phyloP scores from a whole-genome alignment of 192 early-diverging fungal species.

The Geranomyces michiganensis region DNA sequence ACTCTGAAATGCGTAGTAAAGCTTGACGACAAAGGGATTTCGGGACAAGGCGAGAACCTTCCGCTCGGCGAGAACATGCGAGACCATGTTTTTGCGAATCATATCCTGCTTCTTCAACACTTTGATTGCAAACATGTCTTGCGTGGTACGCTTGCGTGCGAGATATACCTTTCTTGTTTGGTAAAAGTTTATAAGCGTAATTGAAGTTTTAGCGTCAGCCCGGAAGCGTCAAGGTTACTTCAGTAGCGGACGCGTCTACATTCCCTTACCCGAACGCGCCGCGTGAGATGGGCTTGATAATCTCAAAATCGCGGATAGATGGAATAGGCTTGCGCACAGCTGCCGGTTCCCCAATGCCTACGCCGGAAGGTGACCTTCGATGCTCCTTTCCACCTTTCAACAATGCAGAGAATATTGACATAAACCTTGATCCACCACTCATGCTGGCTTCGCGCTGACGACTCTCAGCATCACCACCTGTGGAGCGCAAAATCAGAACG shows the following conservation, averaged over 20 bases:
- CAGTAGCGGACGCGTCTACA: no score
- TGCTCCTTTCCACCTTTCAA: constrained; percentile 54
- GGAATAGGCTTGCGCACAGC: constrained; percentile 64
- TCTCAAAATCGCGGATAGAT: constrained; percentile 89
- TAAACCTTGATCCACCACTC: constrained; percentile 52
- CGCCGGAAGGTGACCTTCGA: constrained; percentile 22
- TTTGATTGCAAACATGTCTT: constrained; percentile 91
- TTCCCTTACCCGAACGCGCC: constrained; percentile 79
- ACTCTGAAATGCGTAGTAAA: constrained; percentile 93
- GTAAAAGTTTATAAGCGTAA: constrained; percentile 8
- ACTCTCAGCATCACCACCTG: constrained; percentile 3
- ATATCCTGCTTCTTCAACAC: constrained; percentile 91
- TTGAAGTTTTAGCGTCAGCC: not conserved
- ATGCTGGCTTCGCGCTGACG: constrained; percentile 11
- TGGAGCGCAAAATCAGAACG: not conserved
- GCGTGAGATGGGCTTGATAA: constrained; percentile 92
- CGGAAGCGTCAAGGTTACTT: not conserved
- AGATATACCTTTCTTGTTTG: constrained; percentile 76
- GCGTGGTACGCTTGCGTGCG: constrained; percentile 80
- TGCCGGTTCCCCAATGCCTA: constrained; percentile 1
- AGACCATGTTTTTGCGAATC: constrained; percentile 96
- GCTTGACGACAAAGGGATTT: constrained; percentile 87
- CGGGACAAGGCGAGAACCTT: constrained; percentile 76
- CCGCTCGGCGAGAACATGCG: constrained; percentile 84
- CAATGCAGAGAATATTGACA: constrained; percentile 76